Base-by-base conservation (phyloP, 2,329 filamentous ascomycete species). In the Penicillium sp. region DNA sequence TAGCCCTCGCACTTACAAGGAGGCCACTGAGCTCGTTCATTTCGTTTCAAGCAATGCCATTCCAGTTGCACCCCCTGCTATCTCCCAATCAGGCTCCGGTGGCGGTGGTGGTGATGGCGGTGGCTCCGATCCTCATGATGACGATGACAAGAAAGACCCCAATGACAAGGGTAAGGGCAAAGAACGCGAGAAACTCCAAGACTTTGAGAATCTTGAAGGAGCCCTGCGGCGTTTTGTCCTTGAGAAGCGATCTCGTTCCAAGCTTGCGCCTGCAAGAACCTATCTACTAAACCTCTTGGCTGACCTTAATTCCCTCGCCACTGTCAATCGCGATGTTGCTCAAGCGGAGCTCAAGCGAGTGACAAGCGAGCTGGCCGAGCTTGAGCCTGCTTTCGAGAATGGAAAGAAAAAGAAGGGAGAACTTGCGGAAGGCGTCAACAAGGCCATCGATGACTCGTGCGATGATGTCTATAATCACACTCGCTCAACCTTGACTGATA, bases 1-100 rank as follows among this genome's bases (percentile, higher is more conserved):
- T n/a, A 97, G 93, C 68, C 94, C 93, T 2, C 87, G 88, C 48
- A 99, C 94, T 0, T 89, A 87, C 79, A 97, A 97, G 70, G 94
- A 99, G 68, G 88, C 92, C 0, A 83, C 87, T 2, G 94, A 99
- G 68, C 80, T 99, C 7, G 94, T 99, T 3, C 94, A 99, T 70
- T 99, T 99, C 63, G 94, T 99, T 3, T 97, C 94, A 2, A 97
- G 93, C 69, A 96, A 97, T 70, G 92, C 92, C 3, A 89, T 99
- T 55, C 93, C 93, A 0, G 87, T 89, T 50, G 82, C 81, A 1
- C 83, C 85, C 9, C 74, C 82, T 0, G 80, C 81, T 3, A 79
- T 82, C n/a, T 79, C 62, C 24, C 63, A 67, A 27, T 67, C 69
- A 42, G 70, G 79, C 36, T 81, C 80, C 8, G 81, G 81, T 31